Percentiles rank a stretch among this genome's conserved stretches.
These are phyloP conservation scores for Penicillium ochrochloron DNA, from an alignment of 495 filamentous ascomycete genomes.

Conservation along the genomic window DNA sequence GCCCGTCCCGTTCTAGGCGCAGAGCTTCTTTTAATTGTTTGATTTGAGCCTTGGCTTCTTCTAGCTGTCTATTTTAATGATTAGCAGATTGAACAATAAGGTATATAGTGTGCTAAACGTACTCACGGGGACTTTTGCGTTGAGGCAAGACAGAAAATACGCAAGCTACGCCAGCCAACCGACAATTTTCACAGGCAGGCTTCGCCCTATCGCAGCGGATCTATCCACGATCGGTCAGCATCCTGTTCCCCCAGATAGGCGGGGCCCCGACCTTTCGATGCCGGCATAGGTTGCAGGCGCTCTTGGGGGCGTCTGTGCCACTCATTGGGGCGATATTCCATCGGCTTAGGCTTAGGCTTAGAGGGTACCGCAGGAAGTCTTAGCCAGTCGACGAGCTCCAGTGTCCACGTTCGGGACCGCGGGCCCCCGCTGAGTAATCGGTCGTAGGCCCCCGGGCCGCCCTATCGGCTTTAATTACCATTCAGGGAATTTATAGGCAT, in stretches of 20 bases:
- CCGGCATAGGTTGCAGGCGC: conserved; percentile 10
- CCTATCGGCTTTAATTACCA: neutral
- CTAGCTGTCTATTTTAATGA: neutral
- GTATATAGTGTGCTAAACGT: neutral
- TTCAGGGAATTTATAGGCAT: neutral
- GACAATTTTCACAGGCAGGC: conserved; percentile 11
- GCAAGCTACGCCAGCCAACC: conserved; percentile 1
- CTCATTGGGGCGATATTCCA: conserved; percentile 9
- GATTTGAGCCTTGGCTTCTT: conserved; percentile 8
- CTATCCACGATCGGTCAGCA: neutral
- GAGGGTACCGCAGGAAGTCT: neutral
- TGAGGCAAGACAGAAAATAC: conserved; percentile 2
- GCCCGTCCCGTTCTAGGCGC: neutral
- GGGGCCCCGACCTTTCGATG: conserved; percentile 7
- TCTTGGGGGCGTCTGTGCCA: conserved; percentile 3
- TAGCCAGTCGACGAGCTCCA: neutral
- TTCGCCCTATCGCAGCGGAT: conserved; percentile 10
- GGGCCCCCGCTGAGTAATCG: conserved; percentile 5
- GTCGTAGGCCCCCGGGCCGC: neutral
- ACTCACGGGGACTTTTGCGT: conserved; percentile 8
- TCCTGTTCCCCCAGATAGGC: neutral
- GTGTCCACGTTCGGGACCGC: too few relatives aligned
- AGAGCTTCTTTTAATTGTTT: conserved; percentile 11
- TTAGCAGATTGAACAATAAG: neutral
- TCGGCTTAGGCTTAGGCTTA: neutral